Conservation (phyloP, 2,329 filamentous ascomycete species). For the Venturia pyrina region DNA sequence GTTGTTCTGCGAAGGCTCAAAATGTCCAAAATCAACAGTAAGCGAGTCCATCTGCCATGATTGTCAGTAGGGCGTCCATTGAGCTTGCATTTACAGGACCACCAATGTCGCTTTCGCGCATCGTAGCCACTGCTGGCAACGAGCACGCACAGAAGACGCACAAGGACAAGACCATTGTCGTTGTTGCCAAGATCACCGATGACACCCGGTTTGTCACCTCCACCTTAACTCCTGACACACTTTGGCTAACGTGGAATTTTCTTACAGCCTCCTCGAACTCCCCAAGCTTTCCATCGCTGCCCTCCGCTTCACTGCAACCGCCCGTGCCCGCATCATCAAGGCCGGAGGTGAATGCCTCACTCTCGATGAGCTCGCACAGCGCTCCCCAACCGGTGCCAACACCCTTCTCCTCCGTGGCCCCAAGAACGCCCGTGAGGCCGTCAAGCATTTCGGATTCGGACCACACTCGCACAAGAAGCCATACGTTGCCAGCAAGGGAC, state of each 20-base stretch:
- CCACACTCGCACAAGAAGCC: slow-evolving; percentile 99
- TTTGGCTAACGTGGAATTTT: slow-evolving; percentile 5
- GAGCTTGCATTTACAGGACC: slow-evolving; percentile 33
- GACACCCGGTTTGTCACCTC: slow-evolving; percentile 61
- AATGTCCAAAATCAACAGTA: slow-evolving; percentile 95
- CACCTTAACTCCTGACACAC: neutral
- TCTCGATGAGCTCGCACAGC: slow-evolving; percentile 85
- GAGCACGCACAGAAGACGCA: slow-evolving; percentile 43
- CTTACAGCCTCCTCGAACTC: slow-evolving; percentile 54
- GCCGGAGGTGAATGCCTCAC: slow-evolving; percentile 93
- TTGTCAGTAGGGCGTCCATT: slow-evolving; percentile 12
- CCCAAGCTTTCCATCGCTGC: slow-evolving; percentile 93
- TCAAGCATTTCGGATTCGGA: slow-evolving; percentile 99
- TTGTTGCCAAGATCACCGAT: slow-evolving; percentile 93
- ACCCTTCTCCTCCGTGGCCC: slow-evolving; percentile 93
- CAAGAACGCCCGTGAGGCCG: slow-evolving; percentile 94
- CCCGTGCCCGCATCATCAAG: slow-evolving; percentile 83
- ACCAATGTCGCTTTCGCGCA: slow-evolving; percentile 87
- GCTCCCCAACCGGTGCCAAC: slow-evolving; percentile 92
- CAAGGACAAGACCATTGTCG: slow-evolving; percentile 74
- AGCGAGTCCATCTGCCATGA: slow-evolving; percentile 20
- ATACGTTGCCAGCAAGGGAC: slow-evolving; percentile 94
- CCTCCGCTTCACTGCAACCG: slow-evolving; percentile 92
- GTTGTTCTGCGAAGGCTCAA: slow-evolving; percentile 94
- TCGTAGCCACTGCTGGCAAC: slow-evolving; percentile 53